Percentiles rank a stretch among this genome's conserved stretches.
phyloP scores from a whole-genome alignment of 2,329 filamentous ascomycete genomes.

The Emergomyces pasteurianus region DNA sequence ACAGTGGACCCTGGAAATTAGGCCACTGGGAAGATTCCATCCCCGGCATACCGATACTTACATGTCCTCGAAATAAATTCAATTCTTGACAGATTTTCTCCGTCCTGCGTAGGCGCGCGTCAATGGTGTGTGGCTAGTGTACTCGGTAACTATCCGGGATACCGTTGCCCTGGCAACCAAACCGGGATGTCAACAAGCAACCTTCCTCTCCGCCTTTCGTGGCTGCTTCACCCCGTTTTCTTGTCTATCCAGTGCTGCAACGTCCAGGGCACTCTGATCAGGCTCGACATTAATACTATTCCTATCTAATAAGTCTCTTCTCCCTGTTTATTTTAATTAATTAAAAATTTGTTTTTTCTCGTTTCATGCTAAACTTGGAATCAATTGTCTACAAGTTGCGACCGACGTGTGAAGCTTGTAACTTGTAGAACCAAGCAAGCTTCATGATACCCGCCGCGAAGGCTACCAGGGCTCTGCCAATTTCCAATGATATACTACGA shows the following conservation, averaged over 20 bases:
- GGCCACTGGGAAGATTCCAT: too few relatives aligned
- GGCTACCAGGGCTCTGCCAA: background rate
- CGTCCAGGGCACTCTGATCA: too few relatives aligned
- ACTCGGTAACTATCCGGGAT: too few relatives aligned
- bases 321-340: background rate
- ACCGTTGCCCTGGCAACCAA: background rate
- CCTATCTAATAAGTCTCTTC: background rate
- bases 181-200: background rate
- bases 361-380: background rate
- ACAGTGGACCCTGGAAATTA: too few relatives aligned
- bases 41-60: background rate
- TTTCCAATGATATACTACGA: background rate
- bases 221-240: background rate
- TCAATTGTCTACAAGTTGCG: background rate
- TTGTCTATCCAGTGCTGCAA: background rate
- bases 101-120: too few relatives aligned
- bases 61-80: background rate
- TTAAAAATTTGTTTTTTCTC: background rate
- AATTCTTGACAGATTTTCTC: too few relatives aligned
- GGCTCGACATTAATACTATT: background rate
- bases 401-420: too few relatives aligned
- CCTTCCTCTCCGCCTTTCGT: too few relatives aligned
- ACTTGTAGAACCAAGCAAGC: background rate
- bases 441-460: background rate
- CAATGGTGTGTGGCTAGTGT: too few relatives aligned